phyloP scores from a whole-genome alignment of 768 basidiomycete genomes.

The Amanita thiersii region DNA sequence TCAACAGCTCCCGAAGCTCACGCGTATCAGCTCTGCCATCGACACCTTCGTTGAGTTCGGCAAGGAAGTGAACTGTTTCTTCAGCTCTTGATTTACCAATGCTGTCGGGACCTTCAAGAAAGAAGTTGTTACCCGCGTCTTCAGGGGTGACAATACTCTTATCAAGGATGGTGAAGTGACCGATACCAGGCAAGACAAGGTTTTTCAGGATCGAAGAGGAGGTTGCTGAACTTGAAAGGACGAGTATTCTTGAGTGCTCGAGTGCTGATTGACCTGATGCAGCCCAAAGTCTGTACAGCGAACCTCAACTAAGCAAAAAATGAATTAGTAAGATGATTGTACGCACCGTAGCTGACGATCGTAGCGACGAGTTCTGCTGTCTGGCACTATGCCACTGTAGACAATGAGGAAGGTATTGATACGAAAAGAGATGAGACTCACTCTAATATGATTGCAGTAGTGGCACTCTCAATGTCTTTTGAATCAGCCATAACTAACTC shows the following conservation, averaged over 20 bases:
- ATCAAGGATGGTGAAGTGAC: conserved; percentile 92
- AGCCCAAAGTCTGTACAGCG: conserved; percentile 74
- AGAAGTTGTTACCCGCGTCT: conserved; percentile 96
- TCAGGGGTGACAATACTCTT: conserved; percentile 46
- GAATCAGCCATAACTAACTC: conserved; percentile 1
- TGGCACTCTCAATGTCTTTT: conserved; percentile 20
- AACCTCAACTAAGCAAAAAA: not conserved
- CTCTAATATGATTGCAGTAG: conserved; percentile 20
- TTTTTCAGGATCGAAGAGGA: conserved; percentile 92
- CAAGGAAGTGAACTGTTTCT: conserved; percentile 69
- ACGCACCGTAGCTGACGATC: conserved; percentile 86
- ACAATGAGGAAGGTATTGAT: conserved; percentile 6
- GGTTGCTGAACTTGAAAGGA: conserved; percentile 76
- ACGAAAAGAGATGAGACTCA: conserved; percentile 10
- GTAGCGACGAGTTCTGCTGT: conserved; percentile 84
- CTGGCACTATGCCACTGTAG: conserved; percentile 50
- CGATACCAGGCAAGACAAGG: conserved; percentile 91
- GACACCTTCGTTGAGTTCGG: conserved; percentile 86
- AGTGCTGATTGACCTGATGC: conserved; percentile 85
- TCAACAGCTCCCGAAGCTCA: conserved; percentile 51
- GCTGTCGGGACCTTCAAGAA: conserved; percentile 68
- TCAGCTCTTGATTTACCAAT: conserved; percentile 74
- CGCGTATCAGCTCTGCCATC: conserved; percentile 55
- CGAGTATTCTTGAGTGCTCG: conserved; percentile 74
- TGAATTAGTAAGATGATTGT: not conserved